Evolutionary conservation across 1,284 basidiomycete genomes (phyloP).

Genomic region (Cystobasidium pallidum): DNA sequence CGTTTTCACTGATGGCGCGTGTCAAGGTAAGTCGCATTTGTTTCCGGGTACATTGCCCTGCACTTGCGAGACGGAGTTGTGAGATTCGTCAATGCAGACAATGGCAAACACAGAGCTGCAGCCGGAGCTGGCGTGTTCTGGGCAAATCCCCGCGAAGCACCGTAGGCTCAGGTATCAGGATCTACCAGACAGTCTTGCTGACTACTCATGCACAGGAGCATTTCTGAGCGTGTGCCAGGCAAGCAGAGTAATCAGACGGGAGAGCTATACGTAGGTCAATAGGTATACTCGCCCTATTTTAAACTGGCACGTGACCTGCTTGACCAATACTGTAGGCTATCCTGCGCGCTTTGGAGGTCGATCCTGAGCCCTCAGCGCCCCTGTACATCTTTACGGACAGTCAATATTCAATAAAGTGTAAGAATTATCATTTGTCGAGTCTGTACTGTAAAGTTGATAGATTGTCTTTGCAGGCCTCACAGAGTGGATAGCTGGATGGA

Average conservation of each 20-base stretch:
- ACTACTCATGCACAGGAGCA: constrained; percentile 55
- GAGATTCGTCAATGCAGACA: constrained; percentile 15
- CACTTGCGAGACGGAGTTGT: too few species aligned
- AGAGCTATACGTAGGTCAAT: constrained; percentile 70
- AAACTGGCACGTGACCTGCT: not conserved
- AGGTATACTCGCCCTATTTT: not conserved
- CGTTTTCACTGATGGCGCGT: constrained; percentile 33
- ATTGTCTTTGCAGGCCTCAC: not conserved
- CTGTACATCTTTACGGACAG: constrained; percentile 76
- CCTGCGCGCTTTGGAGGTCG: constrained; percentile 69
- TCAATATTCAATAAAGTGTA: constrained; percentile 72
- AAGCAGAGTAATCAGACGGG: constrained; percentile 84
- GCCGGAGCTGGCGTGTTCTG: constrained; percentile 42
- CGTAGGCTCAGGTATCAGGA: constrained; percentile 8
- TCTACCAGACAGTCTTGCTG: not conserved
- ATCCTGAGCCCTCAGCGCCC: constrained; percentile 62
- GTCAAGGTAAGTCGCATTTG: constrained; percentile 17
- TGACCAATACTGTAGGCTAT: constrained; percentile 65
- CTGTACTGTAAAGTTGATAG: not conserved
- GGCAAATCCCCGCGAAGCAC: constrained; percentile 7
- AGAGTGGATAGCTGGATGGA: constrained; percentile 23
- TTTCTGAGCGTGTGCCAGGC: constrained; percentile 77
- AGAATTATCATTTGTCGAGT: constrained; percentile 40
- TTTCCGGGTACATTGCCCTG: too few species aligned
- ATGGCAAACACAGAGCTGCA: constrained; percentile 34